Evolutionary conservation across 176 grass and related monocot genomes (phyloP), one percentile per base, ranked within the genome.

Genomic region (Saccharum officinarum): DNA sequence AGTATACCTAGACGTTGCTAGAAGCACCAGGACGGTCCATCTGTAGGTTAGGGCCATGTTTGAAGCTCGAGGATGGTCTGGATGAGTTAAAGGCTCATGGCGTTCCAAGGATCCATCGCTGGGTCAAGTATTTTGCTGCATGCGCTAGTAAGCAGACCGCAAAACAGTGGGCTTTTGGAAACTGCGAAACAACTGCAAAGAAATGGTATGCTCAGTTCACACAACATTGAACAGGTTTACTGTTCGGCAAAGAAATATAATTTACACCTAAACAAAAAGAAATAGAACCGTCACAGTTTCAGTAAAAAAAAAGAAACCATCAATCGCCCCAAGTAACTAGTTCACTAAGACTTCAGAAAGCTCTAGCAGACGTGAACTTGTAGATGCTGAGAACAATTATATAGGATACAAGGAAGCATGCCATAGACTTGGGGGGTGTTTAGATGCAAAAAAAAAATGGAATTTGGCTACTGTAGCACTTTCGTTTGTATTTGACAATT

Each of bases 121-220:
- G 87, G 1, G 70, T 84, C 45, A 91, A 78, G 79, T 80, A 86
- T 67, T 89, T 98, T 1, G 69, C 76, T 40, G 77, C 62, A 66
- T 95, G 82, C 15, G 89, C 95, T 54, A 60, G 38, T 39, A 88
- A 82, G 84, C 92, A 95, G 45, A 91, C 75, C 18, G 45, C 72
- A 3, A 95, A 73, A 8, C 95, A 95, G 20, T 85, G 80, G 80
- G 72, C 89, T 77, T 85, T 89, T 5, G 73, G 66, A 76, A 88
- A 90, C 57, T 85, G 72, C 0, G 89, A 87, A 63, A 95, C 83
- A 12, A 93, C 95, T 98, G 80, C 76, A 88, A 72, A 61, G 44
- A 34, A 85, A 34, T 2, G 57, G 18, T 1, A 1, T 1, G 1
- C 30, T 91, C 62, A 82, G 71, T 81, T 52, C 55, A 39, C 22